Conservation (phyloP, 192 early-diverging fungal species). For the Kappamyces sp. region DNA sequence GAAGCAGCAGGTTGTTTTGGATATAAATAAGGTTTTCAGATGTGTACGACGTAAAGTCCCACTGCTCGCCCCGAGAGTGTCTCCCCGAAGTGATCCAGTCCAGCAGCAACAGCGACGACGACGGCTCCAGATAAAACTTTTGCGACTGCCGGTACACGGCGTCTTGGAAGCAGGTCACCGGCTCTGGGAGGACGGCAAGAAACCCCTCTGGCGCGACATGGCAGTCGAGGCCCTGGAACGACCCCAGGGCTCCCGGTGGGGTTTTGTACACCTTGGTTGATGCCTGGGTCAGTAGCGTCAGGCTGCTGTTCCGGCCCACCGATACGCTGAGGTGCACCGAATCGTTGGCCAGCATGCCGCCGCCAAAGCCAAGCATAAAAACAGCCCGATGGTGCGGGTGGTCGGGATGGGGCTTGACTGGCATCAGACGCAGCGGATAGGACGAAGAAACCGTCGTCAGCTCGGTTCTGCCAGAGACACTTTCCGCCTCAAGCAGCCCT, state of each 20-base stretch:
- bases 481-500: not conserved
- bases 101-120: slow-evolving; percentile 61
- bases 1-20: slow-evolving; percentile 26
- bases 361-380: slow-evolving; percentile 71
- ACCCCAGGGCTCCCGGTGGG: not conserved
- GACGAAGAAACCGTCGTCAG: slow-evolving; percentile 22
- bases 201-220: slow-evolving; percentile 35
- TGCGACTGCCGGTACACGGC: slow-evolving; percentile 64
- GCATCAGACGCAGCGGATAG: slow-evolving; percentile 55
- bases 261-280: slow-evolving; percentile 77
- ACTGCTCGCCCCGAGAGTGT: slow-evolving; percentile 64
- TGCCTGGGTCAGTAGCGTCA: slow-evolving; percentile 74
- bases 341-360: slow-evolving; percentile 73
- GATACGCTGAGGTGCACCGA: slow-evolving; percentile 46
- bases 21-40: slow-evolving; percentile 38
- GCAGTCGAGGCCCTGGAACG: not conserved
- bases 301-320: slow-evolving; percentile 39
- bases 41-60: slow-evolving; percentile 60
- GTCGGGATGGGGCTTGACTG: slow-evolving; percentile 37
- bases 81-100: slow-evolving; percentile 85
- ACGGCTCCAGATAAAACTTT: slow-evolving; percentile 34
- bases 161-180: slow-evolving; percentile 66
- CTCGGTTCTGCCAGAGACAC: not conserved
- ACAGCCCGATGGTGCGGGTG: slow-evolving; percentile 41
- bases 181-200: slow-evolving; percentile 67